phyloP scores from a whole-genome alignment of 129 eudicot species.

The Flaveria ramosissima region DNA sequence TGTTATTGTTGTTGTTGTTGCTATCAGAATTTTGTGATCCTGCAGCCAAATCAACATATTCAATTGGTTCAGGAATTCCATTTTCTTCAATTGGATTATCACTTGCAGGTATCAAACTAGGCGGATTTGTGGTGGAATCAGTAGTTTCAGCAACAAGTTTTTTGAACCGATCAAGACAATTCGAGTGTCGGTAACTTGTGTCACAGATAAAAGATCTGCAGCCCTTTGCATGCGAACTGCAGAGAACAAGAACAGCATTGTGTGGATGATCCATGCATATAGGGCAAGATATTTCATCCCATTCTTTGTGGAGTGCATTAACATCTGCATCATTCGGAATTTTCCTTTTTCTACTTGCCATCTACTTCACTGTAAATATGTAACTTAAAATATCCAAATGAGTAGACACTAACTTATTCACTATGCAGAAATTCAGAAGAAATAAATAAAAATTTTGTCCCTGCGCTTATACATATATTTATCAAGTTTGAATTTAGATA shows the following conservation, averaged over 20 bases:
- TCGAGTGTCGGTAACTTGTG: constrained; percentile 92
- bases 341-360: constrained; percentile 91
- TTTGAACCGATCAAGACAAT: constrained; percentile 83
- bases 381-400: constrained; percentile 50
- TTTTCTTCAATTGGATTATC: constrained; percentile 29
- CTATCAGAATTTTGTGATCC: constrained; percentile 27
- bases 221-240: constrained; percentile 83
- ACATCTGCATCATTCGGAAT: constrained; percentile 59
- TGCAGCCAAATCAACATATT: constrained; percentile 36
- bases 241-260: constrained; percentile 87
- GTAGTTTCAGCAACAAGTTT: constrained; percentile 52
- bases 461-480: background rate
- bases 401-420: constrained; percentile 36
- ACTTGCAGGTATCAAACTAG: constrained; percentile 18
- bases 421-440: background rate
- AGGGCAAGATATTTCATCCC: constrained; percentile 89
- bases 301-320: constrained; percentile 71
- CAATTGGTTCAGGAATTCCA: constrained; percentile 21
- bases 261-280: constrained; percentile 99
- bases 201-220: constrained; percentile 92
- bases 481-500: background rate
- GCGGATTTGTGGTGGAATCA: constrained; percentile 31
- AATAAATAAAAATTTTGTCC: background rate
- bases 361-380: constrained; percentile 60
- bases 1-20: background rate